Evolutionary conservation across 2,329 filamentous ascomycete species (phyloP).

Genomic region (Exophiala lecanii-corni): DNA sequence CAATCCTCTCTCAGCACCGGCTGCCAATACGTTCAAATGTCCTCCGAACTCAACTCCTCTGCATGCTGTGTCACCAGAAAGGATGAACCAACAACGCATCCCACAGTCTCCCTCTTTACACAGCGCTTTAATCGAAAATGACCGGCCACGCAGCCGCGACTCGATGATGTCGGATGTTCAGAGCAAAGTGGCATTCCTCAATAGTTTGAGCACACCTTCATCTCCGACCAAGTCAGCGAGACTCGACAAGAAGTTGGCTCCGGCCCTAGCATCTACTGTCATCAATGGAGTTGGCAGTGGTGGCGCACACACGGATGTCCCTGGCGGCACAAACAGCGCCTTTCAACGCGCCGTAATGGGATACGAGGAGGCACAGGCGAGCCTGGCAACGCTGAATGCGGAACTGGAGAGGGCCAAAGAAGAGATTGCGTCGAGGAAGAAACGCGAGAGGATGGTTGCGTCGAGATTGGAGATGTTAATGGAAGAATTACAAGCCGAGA

Average conservation of each 20-base stretch:
- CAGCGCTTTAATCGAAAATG: slow-evolving; percentile 18
- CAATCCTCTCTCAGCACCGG: slow-evolving; percentile 10
- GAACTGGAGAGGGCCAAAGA: slow-evolving; percentile 40
- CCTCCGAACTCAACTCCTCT: slow-evolving; percentile 33
- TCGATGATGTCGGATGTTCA: slow-evolving; percentile 42
- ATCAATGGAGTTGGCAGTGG: slow-evolving; percentile 21
- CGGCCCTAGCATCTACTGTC: not conserved
- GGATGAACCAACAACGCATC: slow-evolving; percentile 45
- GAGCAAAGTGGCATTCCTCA: slow-evolving; percentile 46
- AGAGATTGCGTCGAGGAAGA: slow-evolving; percentile 39
- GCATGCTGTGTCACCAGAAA: slow-evolving; percentile 44
- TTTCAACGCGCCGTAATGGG: slow-evolving; percentile 42
- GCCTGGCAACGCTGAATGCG: slow-evolving; percentile 30
- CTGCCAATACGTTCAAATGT: slow-evolving; percentile 16
- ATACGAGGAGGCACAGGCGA: slow-evolving; percentile 43
- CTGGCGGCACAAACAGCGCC: slow-evolving; percentile 37
- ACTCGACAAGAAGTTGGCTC: not conserved
- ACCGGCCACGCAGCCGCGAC: slow-evolving; percentile 30
- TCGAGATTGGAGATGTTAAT: slow-evolving; percentile 43
- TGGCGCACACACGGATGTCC: slow-evolving; percentile 29
- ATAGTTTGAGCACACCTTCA: slow-evolving; percentile 35
- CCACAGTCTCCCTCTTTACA: slow-evolving; percentile 39
- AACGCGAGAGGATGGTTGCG: slow-evolving; percentile 41
- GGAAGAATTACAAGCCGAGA: slow-evolving; percentile 49
- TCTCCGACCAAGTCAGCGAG: slow-evolving; percentile 15